Conservation (phyloP, 805 yeast species). For the Naumovozyma castellii region DNA sequence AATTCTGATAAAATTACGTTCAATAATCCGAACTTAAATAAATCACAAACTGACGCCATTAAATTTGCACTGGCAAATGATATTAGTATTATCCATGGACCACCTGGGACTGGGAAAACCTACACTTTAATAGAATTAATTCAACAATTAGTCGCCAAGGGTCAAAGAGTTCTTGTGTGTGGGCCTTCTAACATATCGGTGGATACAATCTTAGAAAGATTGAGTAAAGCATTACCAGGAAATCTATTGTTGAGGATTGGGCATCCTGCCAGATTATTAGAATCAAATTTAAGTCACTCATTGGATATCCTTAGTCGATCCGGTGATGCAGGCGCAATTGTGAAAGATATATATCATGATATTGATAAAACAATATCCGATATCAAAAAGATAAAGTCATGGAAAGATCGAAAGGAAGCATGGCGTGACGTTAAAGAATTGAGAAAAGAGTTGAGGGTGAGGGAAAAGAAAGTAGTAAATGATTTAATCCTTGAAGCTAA, state of each 20-base stretch:
- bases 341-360: conserved; percentile 61
- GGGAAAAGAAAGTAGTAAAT: conserved; percentile 56
- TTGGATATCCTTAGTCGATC: conserved; percentile 60
- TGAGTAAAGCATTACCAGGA: conserved; percentile 37
- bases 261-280: conserved; percentile 80
- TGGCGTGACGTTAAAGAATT: conserved; percentile 62
- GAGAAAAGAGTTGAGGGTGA: conserved; percentile 53
- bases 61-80: conserved; percentile 53
- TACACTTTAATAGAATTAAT: conserved; percentile 76
- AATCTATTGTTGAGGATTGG: conserved; percentile 70
- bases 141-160: conserved; percentile 51
- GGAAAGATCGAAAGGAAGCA: conserved; percentile 52
- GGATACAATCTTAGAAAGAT: conserved; percentile 79
- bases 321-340: conserved; percentile 48
- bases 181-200: conserved; percentile 93
- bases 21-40: conserved; percentile 33
- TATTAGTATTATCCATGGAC: conserved; percentile 57
- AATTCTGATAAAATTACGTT: conserved; percentile 7
- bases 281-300: conserved; percentile 56
- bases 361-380: conserved; percentile 51
- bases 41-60: conserved; percentile 68
- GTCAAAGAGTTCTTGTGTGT: conserved; percentile 66
- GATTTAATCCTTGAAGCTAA: conserved; percentile 51
- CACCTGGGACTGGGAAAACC: conserved; percentile 79
- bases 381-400: conserved; percentile 52